Conservation (phyloP, 2,329 filamentous ascomycete species). For the Zalaria obscura region DNA sequence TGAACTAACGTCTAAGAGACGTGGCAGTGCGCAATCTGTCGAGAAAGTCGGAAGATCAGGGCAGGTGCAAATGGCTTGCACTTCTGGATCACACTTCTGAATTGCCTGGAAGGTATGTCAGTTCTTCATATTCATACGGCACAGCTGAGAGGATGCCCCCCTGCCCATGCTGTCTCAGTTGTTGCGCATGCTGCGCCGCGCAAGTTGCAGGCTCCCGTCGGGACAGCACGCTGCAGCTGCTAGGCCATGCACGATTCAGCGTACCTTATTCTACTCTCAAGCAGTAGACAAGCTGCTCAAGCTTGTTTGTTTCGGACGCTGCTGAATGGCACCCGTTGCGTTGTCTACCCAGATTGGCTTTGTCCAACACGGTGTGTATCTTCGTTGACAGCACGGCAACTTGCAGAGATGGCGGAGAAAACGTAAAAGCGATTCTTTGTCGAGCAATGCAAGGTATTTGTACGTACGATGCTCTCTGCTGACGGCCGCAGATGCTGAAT, state of each 20-base stretch:
- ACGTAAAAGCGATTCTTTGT: constrained; percentile 4
- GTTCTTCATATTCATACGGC: too few species aligned
- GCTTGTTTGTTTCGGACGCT: background rate
- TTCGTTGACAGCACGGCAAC: constrained; percentile 1
- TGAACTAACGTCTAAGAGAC: too few species aligned
- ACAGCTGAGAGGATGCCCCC: too few species aligned
- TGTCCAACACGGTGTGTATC: background rate
- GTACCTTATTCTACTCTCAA: background rate
- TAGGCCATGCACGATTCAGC: background rate
- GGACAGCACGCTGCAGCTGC: too few species aligned
- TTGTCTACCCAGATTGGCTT: background rate
- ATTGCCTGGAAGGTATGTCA: too few species aligned
- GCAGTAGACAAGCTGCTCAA: background rate
- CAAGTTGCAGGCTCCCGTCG: too few species aligned
- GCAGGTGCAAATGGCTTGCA: too few species aligned
- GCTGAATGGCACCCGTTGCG: background rate
- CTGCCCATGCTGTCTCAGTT: too few species aligned
- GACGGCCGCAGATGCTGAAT: constrained; percentile 2
- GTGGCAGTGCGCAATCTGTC: too few species aligned
- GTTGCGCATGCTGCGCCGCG: too few species aligned
- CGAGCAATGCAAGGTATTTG: constrained; percentile 4
- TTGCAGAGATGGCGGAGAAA: background rate
- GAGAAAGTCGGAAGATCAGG: too few species aligned
- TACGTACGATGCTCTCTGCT: constrained; percentile 1
- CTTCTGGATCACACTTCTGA: too few species aligned